A percentile compares a stretch with the other conserved stretches of the same genome.
Evolutionary conservation across 805 yeast genomes (phyloP).

Genomic region (Yamadazyma scolyti): DNA sequence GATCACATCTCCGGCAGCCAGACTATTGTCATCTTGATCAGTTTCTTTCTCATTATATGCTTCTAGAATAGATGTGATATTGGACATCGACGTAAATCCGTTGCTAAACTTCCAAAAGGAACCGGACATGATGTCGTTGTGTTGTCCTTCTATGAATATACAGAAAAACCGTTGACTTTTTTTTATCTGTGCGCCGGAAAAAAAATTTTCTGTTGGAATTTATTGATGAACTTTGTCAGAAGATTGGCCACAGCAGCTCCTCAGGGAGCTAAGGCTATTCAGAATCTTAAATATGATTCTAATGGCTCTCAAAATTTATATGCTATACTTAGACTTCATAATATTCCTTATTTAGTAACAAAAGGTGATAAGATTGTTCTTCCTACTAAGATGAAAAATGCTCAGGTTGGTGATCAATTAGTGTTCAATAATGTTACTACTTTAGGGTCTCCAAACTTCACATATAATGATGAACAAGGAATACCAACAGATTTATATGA

Average conservation of each 20-base stretch:
- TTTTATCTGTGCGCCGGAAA: no score
- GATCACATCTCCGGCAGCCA: conserved; percentile 1
- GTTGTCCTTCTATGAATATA: no score
- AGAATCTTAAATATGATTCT: conserved; percentile 55
- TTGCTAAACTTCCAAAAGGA: conserved; percentile 46
- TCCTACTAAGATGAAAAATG: conserved; percentile 75
- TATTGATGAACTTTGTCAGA: no score
- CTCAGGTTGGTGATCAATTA: conserved; percentile 79
- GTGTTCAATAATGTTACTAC: conserved; percentile 71
- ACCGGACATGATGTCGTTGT: conserved; percentile 38
- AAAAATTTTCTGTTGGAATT: no score
- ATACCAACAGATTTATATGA: conserved; percentile 38
- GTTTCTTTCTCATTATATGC: conserved; percentile 21
- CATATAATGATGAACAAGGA: conserved; percentile 24
- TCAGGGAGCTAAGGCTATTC: no score
- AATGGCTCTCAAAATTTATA: conserved; percentile 55
- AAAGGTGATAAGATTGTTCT: conserved; percentile 81
- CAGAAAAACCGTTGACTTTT: no score
- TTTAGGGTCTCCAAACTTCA: conserved; percentile 82
- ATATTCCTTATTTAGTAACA: conserved; percentile 84
- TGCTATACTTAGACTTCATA: conserved; percentile 78
- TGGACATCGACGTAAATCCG: conserved; percentile 42
- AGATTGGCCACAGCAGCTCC: no score
- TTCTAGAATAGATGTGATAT: conserved; percentile 37
- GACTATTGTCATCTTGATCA: conserved; percentile 11